phyloP scores from a whole-genome alignment of 2,329 filamentous ascomycete species.

The Aspergillus versicolor region DNA sequence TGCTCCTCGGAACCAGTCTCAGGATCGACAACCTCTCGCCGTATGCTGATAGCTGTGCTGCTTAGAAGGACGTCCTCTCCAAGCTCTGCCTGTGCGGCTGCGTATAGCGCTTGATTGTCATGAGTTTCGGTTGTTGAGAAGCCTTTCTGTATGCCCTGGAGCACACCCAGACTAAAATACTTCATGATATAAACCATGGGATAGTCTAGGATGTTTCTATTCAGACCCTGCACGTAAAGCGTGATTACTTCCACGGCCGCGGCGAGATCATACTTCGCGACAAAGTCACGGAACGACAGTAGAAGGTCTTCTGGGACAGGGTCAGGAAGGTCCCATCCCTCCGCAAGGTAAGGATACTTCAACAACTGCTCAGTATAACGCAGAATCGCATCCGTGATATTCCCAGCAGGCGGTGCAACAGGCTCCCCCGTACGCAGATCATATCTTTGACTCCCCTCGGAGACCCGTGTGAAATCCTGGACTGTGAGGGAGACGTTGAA shows the following conservation, averaged over 20 bases:
- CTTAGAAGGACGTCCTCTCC: conserved; percentile 36
- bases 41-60: conserved; percentile 32
- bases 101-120: conserved; percentile 44
- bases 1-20: conserved; percentile 21
- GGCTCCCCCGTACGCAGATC: conserved; percentile 25
- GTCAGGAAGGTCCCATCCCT: conserved; percentile 26
- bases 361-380: conserved; percentile 17
- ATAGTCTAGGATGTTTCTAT: no score
- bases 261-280: conserved; percentile 24
- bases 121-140: conserved; percentile 33
- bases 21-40: no score
- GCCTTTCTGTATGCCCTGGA: conserved; percentile 30
- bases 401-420: conserved; percentile 12
- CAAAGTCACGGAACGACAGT: conserved; percentile 30
- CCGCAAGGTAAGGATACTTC: conserved; percentile 25
- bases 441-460: neutral
- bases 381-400: conserved; percentile 10
- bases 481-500: conserved; percentile 18
- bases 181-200: conserved; percentile 25
- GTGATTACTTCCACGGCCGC: conserved; percentile 20
- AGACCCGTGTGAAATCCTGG: neutral
- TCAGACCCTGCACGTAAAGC: no score
- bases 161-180: conserved; percentile 28
- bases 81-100: conserved; percentile 30
- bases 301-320: conserved; percentile 31